These are phyloP conservation scores for Penicillium chermesinum DNA, from an alignment of 495 filamentous ascomycete genomes.

Conservation along the genomic window DNA sequence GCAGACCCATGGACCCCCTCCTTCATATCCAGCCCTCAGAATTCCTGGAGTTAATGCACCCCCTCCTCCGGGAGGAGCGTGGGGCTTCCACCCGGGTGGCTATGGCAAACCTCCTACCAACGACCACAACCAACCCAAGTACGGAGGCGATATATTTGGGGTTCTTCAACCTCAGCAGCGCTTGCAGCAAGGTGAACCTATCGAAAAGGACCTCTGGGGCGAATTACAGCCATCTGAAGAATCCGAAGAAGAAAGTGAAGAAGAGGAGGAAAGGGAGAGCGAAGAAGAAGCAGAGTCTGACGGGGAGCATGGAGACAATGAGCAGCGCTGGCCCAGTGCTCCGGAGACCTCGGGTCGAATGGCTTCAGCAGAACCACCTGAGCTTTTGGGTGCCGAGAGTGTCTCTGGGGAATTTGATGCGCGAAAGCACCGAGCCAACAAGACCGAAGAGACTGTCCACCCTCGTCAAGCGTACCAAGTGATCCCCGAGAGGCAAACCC, in stretches of 20 bases:
- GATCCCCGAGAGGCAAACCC: conserved; percentile 77
- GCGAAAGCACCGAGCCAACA: conserved; percentile 79
- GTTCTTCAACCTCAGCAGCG: conserved; percentile 62
- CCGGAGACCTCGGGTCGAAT: conserved; percentile 78
- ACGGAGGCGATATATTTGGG: conserved; percentile 92
- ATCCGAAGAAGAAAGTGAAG: conserved; percentile 72
- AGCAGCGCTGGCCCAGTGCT: conserved; percentile 68
- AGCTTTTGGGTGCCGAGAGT: conserved; percentile 65
- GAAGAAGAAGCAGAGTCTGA: conserved; percentile 72
- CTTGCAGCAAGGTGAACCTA: conserved; percentile 64
- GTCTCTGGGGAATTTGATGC: conserved; percentile 87
- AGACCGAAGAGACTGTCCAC: conserved; percentile 75
- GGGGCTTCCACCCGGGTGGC: conserved; percentile 93
- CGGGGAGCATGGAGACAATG: conserved; percentile 58
- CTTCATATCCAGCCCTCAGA: conserved; percentile 86
- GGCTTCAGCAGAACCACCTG: conserved; percentile 71
- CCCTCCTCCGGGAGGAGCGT: conserved; percentile 83
- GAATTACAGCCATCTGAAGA: conserved; percentile 83
- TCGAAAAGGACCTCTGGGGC: conserved; percentile 89
- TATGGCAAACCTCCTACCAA: conserved; percentile 95
- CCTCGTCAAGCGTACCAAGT: conserved; percentile 82
- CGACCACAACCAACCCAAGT: conserved; percentile 83
- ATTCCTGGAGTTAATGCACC: conserved; percentile 95
- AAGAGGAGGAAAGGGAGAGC: conserved; percentile 61
- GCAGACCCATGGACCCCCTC: conserved; percentile 87